Conservation (phyloP, 305 asterid genomes). For the Solanum hybrid region DNA sequence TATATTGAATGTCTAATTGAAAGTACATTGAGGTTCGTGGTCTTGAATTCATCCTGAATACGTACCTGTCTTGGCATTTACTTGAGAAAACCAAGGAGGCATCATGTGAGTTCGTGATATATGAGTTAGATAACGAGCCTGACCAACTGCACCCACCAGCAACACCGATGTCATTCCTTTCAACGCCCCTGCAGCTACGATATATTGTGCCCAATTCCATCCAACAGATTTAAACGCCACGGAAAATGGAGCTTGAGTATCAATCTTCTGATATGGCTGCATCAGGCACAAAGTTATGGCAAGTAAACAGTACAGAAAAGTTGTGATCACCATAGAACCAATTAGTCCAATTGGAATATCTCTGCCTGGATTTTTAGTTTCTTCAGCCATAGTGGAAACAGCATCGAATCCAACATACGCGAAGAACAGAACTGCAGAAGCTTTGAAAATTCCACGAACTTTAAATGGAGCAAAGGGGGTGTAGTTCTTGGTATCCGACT, state of each 20-base stretch:
- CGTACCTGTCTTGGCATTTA: conserved; percentile 55
- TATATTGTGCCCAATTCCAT: conserved; percentile 71
- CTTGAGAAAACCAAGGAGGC: conserved; percentile 72
- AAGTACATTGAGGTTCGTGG: not conserved
- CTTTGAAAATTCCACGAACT: conserved; percentile 52
- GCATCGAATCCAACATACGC: conserved; percentile 94
- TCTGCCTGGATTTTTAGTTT: conserved; percentile 59
- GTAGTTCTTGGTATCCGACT: conserved; percentile 52
- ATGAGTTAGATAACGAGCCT: conserved; percentile 62
- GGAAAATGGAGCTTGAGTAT: conserved; percentile 58
- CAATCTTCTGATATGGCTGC: conserved; percentile 52
- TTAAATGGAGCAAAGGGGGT: conserved; percentile 39
- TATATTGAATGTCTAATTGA: too few species aligned
- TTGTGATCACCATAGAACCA: conserved; percentile 75
- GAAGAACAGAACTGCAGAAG: conserved; percentile 71
- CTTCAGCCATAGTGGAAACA: conserved; percentile 83
- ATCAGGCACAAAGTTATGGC: conserved; percentile 60
- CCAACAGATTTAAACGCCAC: conserved; percentile 54
- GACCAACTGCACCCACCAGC: conserved; percentile 67
- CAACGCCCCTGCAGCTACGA: conserved; percentile 67
- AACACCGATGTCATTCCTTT: conserved; percentile 78
- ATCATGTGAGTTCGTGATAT: conserved; percentile 71
- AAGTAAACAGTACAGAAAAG: conserved; percentile 45
- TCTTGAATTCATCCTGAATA: not conserved
- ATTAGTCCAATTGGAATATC: conserved; percentile 86